Percentiles rank a stretch among this genome's conserved stretches.
Evolutionary conservation across 208 protist genomes (phyloP).

Genomic region (Acanthamoeba lenticulata): DNA sequence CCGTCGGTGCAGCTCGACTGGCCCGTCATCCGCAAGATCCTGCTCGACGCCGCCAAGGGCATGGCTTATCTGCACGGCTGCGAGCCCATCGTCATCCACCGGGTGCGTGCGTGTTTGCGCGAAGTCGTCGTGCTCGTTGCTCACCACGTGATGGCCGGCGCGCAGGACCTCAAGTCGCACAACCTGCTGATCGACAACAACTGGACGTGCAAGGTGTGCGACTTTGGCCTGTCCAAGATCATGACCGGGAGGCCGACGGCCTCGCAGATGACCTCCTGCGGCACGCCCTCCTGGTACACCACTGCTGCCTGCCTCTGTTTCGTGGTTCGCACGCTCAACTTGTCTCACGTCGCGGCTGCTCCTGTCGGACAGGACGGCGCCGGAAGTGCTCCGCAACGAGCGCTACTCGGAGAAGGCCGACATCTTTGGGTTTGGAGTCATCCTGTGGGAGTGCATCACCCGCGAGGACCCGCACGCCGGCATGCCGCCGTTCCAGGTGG

Average conservation of each 20-base stretch:
- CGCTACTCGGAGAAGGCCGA: slow-evolving; percentile 54
- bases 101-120: not conserved
- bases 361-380: not conserved
- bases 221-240: slow-evolving; percentile 65
- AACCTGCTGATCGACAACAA: slow-evolving; percentile 63
- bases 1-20: slow-evolving; percentile 28
- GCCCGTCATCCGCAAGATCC: slow-evolving; percentile 50
- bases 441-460: slow-evolving; percentile 35
- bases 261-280: slow-evolving; percentile 63
- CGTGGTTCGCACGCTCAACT: not conserved
- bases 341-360: not conserved
- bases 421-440: slow-evolving; percentile 51
- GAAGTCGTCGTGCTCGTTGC: not conserved
- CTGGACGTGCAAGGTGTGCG: slow-evolving; percentile 68
- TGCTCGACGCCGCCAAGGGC: slow-evolving; percentile 29
- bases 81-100: slow-evolving; percentile 56
- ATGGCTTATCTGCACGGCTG: slow-evolving; percentile 64
- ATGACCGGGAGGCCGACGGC: not conserved
- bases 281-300: slow-evolving; percentile 45
- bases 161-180: slow-evolving; percentile 55
- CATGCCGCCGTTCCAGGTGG: slow-evolving; percentile 65
- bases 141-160: not conserved
- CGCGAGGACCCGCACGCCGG: slow-evolving; percentile 40
- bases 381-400: slow-evolving; percentile 63
- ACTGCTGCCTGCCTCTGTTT: not conserved